phyloP scores from a whole-genome alignment of 2,329 filamentous ascomycete genomes.

The Phialocephala sp. region DNA sequence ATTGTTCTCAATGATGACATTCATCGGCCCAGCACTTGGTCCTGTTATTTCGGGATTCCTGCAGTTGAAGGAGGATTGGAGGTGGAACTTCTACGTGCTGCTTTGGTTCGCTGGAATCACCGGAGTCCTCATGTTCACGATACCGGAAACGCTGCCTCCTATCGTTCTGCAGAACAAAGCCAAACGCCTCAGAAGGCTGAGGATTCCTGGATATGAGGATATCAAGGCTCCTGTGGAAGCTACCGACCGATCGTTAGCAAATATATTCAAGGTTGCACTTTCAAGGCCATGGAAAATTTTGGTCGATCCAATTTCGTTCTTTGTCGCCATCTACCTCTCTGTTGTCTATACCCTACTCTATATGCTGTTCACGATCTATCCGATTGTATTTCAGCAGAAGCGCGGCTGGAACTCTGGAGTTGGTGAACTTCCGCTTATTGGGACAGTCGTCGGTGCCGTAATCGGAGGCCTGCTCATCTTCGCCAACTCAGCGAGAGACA shows the following conservation, averaged over 20 bases:
- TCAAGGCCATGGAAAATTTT: constrained; percentile 89
- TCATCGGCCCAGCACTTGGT: constrained; percentile 58
- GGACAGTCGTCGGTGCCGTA: constrained; percentile 56
- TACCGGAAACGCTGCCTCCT: constrained; percentile 62
- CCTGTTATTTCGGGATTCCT: constrained; percentile 61
- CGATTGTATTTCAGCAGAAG: constrained; percentile 41
- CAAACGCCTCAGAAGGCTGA: constrained; percentile 52
- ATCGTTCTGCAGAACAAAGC: constrained; percentile 61
- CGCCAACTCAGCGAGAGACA: constrained; percentile 43
- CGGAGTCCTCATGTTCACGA: constrained; percentile 56
- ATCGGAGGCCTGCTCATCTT: constrained; percentile 55
- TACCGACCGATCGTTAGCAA: constrained; percentile 57
- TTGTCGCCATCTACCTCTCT: constrained; percentile 84
- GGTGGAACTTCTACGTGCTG: constrained; percentile 57
- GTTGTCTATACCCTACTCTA: constrained; percentile 40
- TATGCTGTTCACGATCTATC: constrained; percentile 42
- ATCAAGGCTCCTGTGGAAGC: constrained; percentile 64
- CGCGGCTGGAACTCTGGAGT: constrained; percentile 55
- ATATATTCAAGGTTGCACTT: constrained; percentile 77
- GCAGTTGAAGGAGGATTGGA: constrained; percentile 57
- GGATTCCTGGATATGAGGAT: constrained; percentile 57
- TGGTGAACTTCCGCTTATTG: constrained; percentile 70
- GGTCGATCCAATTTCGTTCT: constrained; percentile 85
- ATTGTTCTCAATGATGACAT: constrained; percentile 67
- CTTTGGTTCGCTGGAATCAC: constrained; percentile 51